Conservation (phyloP, 129 eudicot genomes). For the Sambucus nigra region DNA sequence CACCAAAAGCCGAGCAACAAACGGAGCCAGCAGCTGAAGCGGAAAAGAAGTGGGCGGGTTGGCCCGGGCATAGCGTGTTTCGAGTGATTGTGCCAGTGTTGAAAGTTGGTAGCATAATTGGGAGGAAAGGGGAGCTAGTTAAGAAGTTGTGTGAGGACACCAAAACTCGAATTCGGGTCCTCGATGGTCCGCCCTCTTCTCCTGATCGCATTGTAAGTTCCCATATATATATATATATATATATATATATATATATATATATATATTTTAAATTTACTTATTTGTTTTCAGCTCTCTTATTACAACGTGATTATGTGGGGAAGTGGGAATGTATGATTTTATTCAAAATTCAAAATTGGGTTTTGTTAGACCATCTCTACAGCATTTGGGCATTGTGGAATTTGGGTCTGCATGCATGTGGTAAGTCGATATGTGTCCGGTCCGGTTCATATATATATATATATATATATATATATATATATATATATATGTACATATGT, state of each 20-base stretch:
- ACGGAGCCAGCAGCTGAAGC: constrained; percentile 9
- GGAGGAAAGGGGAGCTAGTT: constrained; percentile 75
- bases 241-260: background rate
- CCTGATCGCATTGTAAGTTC: constrained; percentile 68
- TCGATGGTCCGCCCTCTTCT: constrained; percentile 48
- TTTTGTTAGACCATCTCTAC: too few relatives aligned
- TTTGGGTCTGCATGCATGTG: too few relatives aligned
- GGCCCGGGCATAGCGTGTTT: constrained; percentile 79
- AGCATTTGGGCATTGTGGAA: too few relatives aligned
- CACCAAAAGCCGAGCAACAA: too few relatives aligned
- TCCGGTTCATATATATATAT: too few relatives aligned
- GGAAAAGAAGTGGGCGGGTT: constrained; percentile 71
- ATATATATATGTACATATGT: too few relatives aligned
- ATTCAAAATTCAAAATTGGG: too few relatives aligned
- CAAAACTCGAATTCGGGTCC: constrained; percentile 63
- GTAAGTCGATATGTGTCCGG: too few relatives aligned
- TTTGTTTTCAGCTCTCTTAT: too few relatives aligned
- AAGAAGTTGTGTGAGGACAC: constrained; percentile 73
- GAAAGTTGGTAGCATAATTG: constrained; percentile 80
- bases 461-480: too few relatives aligned
- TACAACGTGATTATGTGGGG: background rate
- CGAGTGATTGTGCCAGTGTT: constrained; percentile 69
- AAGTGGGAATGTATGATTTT: too few relatives aligned
- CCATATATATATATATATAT: background rate
- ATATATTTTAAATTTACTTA: background rate